phyloP scores from a whole-genome alignment of 345 rosid species.

The Brassica juncea region DNA sequence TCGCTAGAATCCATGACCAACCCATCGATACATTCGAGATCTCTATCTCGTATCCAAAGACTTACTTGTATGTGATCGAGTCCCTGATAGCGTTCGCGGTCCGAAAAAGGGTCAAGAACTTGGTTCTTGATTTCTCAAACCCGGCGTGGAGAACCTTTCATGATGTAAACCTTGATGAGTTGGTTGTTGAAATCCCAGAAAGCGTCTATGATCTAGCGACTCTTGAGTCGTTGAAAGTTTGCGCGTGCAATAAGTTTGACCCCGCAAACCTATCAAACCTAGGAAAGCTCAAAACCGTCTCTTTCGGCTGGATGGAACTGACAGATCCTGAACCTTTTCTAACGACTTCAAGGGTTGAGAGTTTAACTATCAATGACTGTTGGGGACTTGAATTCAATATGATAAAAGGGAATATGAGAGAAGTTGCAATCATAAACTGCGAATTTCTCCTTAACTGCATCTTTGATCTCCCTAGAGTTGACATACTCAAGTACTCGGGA shows the following conservation, averaged over 20 bases:
- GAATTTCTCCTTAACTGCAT: neutral
- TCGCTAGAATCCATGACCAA: slow-evolving; percentile 3
- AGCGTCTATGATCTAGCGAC: slow-evolving; percentile 3
- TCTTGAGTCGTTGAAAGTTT: slow-evolving; percentile 42
- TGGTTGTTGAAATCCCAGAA: slow-evolving; percentile 32
- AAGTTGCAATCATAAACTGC: neutral
- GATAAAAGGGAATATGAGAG: slow-evolving; percentile 17
- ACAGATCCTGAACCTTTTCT: slow-evolving; percentile 20
- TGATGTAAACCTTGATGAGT: neutral
- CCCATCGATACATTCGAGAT: slow-evolving; percentile 28
- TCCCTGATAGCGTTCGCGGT: slow-evolving; percentile 31
- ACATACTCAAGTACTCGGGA: neutral
- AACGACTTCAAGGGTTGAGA: slow-evolving; percentile 38
- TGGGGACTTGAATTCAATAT: slow-evolving; percentile 26
- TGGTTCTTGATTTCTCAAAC: slow-evolving; percentile 48
- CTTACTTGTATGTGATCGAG: neutral
- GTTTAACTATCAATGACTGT: slow-evolving; percentile 43
- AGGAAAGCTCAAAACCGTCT: slow-evolving; percentile 31
- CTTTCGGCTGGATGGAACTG: slow-evolving; percentile 45
- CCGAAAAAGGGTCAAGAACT: slow-evolving; percentile 8
- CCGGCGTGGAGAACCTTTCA: slow-evolving; percentile 23
- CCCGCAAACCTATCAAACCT: slow-evolving; percentile 11
- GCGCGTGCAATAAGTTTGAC: slow-evolving; percentile 31
- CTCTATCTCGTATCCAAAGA: slow-evolving; percentile 26
- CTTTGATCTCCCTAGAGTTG: neutral